Base-by-base conservation (phyloP, 2,329 filamentous ascomycete genomes). In the Colletotrichum sp. region DNA sequence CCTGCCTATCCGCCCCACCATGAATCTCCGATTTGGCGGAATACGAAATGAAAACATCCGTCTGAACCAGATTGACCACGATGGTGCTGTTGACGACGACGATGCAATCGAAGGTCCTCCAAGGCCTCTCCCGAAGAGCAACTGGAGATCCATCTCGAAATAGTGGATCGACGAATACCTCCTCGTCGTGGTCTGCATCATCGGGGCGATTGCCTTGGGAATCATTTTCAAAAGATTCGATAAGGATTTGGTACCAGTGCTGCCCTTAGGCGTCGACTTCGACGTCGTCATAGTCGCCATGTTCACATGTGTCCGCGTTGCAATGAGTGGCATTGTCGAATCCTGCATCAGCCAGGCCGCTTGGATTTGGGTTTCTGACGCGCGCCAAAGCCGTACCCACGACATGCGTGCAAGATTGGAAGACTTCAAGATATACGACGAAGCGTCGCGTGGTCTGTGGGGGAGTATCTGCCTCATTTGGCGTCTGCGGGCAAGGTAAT, bases 301-400 rank as follows among this genome's bases (percentile, higher is more conserved):
- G 52, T 84, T 85, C 79, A 84, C 82, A 8, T 75, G 82, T n/a
- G 81, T 83, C 8, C 82, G 84, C 16, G 79, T 85, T 4, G 81
- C 83, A 18, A 81, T 86, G 65, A 82, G 80, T 43, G 82, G 77
- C 8, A 81, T 85, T 13, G 80, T 85, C 52, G 83, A 85, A 71
- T 80, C 81, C 1, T 83, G 82, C 60, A 75, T 86, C 61, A 82
- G 83, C 70, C 84, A 86, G 76, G 83, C 80, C 15, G 84, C 84
- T 9, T 86, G 84, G 84, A 83, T 85, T 8, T 86, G 84, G 84
- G 82, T 85, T 1, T 83, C 83, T 6, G 81, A 83, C 30, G 80
- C 81, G 21, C 81, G 83, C n/a, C 82, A 83, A 73, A 61, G 70
- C 16, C 77, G 81, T 15, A 81, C 82, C 4, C 80, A 78, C 3